phyloP scores from a whole-genome alignment of 306 rosid genomes.

The Trifolium pratense region DNA sequence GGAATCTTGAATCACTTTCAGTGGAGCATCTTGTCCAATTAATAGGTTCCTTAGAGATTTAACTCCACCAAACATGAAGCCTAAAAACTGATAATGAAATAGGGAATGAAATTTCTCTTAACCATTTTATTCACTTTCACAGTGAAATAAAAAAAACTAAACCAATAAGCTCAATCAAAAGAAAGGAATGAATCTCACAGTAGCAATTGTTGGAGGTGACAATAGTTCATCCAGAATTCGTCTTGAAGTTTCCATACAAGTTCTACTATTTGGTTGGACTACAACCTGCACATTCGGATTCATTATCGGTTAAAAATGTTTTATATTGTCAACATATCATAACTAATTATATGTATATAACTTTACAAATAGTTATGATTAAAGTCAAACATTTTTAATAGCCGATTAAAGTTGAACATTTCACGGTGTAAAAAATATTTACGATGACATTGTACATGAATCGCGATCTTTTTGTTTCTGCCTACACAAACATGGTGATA shows the following conservation, averaged over 20 bases:
- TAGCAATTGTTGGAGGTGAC: conserved; percentile 78
- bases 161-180: neutral
- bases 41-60: conserved; percentile 57
- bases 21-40: conserved; percentile 66
- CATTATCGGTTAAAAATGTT: neutral
- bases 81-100: conserved; percentile 57
- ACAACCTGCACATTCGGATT: conserved; percentile 41
- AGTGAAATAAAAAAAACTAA: conserved; percentile 1
- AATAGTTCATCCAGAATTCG: conserved; percentile 54
- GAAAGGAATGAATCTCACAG: conserved; percentile 53
- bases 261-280: neutral
- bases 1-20: conserved; percentile 65
- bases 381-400: neutral
- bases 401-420: no score
- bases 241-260: conserved; percentile 24
- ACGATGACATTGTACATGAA: neutral
- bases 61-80: conserved; percentile 64
- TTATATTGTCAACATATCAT: no score
- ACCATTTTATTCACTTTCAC: neutral
- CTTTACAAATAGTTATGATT: neutral
- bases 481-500: neutral
- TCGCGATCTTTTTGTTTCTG: neutral
- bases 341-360: neutral
- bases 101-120: neutral
- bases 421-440: neutral